Conservation (phyloP, 352 stramenopile species). For the Phytopythium kandeliae region DNA sequence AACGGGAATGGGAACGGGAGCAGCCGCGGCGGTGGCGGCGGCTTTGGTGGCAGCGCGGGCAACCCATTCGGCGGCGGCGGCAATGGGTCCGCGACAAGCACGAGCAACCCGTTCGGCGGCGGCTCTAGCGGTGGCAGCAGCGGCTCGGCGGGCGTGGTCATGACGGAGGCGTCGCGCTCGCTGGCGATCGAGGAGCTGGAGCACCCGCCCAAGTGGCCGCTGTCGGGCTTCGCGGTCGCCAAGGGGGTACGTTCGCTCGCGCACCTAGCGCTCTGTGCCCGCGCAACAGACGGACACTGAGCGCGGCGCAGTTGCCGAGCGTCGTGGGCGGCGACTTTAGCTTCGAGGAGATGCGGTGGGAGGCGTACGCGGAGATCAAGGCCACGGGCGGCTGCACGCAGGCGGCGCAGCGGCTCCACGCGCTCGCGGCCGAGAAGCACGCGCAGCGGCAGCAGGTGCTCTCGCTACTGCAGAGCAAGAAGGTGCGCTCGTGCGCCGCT, state of each 20-base stretch:
- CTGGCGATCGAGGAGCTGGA: slow-evolving; percentile 57
- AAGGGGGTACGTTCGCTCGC: slow-evolving; percentile 40
- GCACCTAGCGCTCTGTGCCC: too few relatives aligned
- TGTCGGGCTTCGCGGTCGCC: slow-evolving; percentile 58
- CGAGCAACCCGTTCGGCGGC: slow-evolving; percentile 6
- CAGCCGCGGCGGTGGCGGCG: slow-evolving; percentile 11
- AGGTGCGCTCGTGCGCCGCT: slow-evolving; percentile 7
- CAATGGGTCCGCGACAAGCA: not conserved
- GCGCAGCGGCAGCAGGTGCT: slow-evolving; percentile 42
- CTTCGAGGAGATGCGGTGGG: slow-evolving; percentile 51
- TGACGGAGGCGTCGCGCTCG: slow-evolving; percentile 42
- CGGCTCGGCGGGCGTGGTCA: slow-evolving; percentile 7
- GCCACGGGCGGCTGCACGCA: slow-evolving; percentile 29
- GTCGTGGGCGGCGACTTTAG: slow-evolving; percentile 56
- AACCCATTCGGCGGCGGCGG: slow-evolving; percentile 12
- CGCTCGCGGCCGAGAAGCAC: slow-evolving; percentile 37
- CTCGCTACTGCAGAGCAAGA: slow-evolving; percentile 37
- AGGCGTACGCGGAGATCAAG: slow-evolving; percentile 59
- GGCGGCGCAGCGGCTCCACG: slow-evolving; percentile 34
- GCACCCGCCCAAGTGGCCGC: slow-evolving; percentile 41
- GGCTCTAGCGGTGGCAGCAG: not conserved
- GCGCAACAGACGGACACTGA: too few relatives aligned
- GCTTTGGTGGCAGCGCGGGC: slow-evolving; percentile 9
- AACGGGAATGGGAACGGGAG: not conserved
- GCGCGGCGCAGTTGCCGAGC: slow-evolving; percentile 34